Conservation (phyloP, 768 basidiomycete species). For the Leucosporidium creatinivorum region DNA sequence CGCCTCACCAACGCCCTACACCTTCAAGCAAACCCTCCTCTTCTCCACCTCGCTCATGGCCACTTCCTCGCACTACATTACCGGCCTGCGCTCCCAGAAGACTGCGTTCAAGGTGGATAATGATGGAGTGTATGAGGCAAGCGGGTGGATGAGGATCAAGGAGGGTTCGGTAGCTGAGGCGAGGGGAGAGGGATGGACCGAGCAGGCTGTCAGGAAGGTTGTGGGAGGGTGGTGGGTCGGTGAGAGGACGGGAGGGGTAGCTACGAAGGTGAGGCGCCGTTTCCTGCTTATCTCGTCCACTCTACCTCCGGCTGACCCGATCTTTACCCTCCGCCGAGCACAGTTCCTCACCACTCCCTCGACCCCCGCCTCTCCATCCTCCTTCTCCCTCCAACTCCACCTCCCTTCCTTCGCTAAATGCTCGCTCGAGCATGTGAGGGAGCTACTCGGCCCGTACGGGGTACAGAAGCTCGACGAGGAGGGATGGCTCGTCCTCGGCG, state of each 20-base stretch:
- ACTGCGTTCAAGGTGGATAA: constrained; percentile 4
- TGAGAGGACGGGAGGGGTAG: constrained; percentile 4
- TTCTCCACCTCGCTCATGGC: constrained; percentile 22
- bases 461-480: constrained; percentile 2
- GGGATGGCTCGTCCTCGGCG: constrained; percentile 13
- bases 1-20: neutral
- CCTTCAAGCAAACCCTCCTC: constrained; percentile 22
- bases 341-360: constrained; percentile 15
- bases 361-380: neutral
- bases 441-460: neutral
- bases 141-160: constrained; percentile 1
- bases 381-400: constrained; percentile 10
- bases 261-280: constrained; percentile 6
- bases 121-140: constrained; percentile 5
- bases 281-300: neutral
- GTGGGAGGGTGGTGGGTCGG: constrained; percentile 11
- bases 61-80: constrained; percentile 7
- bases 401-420: constrained; percentile 8
- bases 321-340: neutral
- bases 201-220: neutral
- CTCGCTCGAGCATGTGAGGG: neutral
- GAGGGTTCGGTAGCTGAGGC: neutral
- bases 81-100: constrained; percentile 14
- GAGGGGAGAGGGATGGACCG: neutral
- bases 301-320: too few relatives aligned